Evolutionary conservation across 495 filamentous ascomycete genomes (phyloP).

Genomic region (Neurospora sublineolata): DNA sequence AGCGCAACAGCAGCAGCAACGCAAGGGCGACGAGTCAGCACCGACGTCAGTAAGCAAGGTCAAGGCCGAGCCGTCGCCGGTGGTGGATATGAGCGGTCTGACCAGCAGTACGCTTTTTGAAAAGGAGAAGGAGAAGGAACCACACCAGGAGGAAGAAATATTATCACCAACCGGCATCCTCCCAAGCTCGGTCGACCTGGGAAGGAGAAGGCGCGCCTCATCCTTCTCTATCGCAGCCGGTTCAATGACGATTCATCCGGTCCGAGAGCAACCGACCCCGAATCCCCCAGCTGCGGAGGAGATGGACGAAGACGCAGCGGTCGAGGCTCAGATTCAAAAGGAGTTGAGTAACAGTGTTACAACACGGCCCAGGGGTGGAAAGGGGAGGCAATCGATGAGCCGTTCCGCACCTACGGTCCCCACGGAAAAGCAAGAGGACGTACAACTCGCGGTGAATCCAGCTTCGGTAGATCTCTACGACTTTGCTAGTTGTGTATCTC

Average conservation of each 20-base stretch:
- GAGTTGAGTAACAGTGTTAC: not conserved
- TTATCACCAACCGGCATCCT: not conserved
- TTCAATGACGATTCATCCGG: not conserved
- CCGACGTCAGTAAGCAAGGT: constrained; percentile 9
- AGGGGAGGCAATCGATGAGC: not conserved
- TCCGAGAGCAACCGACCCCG: not conserved
- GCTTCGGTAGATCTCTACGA: constrained; percentile 23
- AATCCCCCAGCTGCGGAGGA: not conserved
- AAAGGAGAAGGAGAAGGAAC: constrained; percentile 10
- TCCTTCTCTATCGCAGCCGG: not conserved
- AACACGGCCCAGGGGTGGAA: not conserved
- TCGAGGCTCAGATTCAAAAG: not conserved
- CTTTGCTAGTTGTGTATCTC: constrained; percentile 21
- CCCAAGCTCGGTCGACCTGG: not conserved
- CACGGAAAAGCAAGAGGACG: not conserved
- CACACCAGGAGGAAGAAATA: not conserved
- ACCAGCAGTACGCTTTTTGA: constrained; percentile 7
- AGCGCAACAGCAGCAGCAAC: not conserved
- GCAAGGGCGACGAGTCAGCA: constrained; percentile 18
- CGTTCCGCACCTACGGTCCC: not conserved
- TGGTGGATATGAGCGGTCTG: not conserved
- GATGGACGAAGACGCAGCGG: not conserved
- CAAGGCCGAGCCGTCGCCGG: not conserved
- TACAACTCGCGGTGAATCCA: not conserved
- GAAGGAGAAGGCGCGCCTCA: not conserved